Conservation (phyloP, 2,329 filamentous ascomycete genomes). For the Chrysosphaeria jannelii region DNA sequence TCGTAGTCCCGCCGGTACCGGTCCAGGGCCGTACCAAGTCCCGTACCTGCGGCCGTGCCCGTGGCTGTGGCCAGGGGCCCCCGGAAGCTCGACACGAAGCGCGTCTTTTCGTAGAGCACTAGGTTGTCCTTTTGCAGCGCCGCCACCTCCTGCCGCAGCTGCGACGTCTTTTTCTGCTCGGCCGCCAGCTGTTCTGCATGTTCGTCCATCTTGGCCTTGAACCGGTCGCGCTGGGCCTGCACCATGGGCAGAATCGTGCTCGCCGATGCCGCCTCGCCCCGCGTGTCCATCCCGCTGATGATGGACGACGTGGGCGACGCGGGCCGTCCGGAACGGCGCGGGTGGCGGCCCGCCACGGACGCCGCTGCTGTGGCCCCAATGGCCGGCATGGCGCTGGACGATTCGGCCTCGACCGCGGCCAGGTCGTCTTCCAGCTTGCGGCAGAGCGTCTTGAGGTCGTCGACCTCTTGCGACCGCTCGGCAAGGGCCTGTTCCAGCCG, state of each 20-base stretch:
- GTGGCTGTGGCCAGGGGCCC: constrained; percentile 15
- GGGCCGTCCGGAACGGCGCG: constrained; percentile 14
- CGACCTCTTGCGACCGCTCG: constrained; percentile 56
- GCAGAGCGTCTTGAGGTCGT: constrained; percentile 58
- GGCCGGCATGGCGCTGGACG: constrained; percentile 56
- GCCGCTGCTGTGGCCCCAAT: too few species aligned
- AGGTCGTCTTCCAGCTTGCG: constrained; percentile 80
- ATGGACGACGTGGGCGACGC: constrained; percentile 90
- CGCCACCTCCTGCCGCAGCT: constrained; percentile 67
- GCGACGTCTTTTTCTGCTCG: constrained; percentile 50
- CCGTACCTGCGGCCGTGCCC: constrained; percentile 29
- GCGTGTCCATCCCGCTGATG: constrained; percentile 80
- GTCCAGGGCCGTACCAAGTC: constrained; percentile 35
- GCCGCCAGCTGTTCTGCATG: constrained; percentile 76
- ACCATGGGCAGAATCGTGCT: constrained; percentile 68
- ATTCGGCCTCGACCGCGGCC: constrained; percentile 59
- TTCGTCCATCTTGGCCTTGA: constrained; percentile 84
- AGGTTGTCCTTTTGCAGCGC: constrained; percentile 90
- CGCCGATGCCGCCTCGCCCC: constrained; percentile 11
- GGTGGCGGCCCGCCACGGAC: constrained; percentile 77
- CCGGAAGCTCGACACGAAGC: constrained; percentile 85
- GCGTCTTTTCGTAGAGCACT: constrained; percentile 86
- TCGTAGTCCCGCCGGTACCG: constrained; percentile 83
- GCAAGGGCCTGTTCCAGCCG: constrained; percentile 66
- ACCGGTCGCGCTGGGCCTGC: constrained; percentile 86